Percentiles rank a stretch among this genome's conserved stretches.
Evolutionary conservation across 139 green algal species (phyloP).

Genomic region (Tetraselmis striata): DNA sequence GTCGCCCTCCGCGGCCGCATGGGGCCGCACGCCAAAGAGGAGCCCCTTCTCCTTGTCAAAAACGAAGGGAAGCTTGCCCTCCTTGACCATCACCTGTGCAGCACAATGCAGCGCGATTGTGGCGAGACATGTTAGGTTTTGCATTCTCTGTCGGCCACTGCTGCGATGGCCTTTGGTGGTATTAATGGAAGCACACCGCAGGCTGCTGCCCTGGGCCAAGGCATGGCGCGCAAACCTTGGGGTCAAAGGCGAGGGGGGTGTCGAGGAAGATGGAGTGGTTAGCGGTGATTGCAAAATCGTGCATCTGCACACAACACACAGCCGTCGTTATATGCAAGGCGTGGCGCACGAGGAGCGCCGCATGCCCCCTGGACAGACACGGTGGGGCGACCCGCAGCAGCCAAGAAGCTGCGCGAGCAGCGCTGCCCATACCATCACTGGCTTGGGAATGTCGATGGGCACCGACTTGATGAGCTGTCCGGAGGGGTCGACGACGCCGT

Average conservation of each 20-base stretch:
- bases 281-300: conserved; percentile 71
- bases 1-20: conserved; percentile 13
- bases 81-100: conserved; percentile 55
- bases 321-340: too few species aligned
- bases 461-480: conserved; percentile 3
- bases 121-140: too few species aligned
- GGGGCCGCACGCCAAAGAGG: conserved; percentile 51
- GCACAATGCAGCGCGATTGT: neutral
- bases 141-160: too few species aligned
- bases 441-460: conserved; percentile 13
- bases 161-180: too few species aligned
- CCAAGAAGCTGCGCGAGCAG: too few species aligned
- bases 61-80: conserved; percentile 45
- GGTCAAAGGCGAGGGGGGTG: conserved; percentile 56
- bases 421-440: neutral
- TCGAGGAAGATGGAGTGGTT: conserved; percentile 66
- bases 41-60: conserved; percentile 25
- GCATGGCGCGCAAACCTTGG: conserved; percentile 25
- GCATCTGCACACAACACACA: conserved; percentile 46
- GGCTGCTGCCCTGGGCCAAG: too few species aligned
- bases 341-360: too few species aligned
- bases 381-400: too few species aligned
- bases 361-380: too few species aligned
- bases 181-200: too few species aligned
- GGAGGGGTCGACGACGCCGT: conserved; percentile 8